Evolutionary conservation across 1,139 yeast species (phyloP), one percentile per base, ranked within the genome.

Genomic region (Yamadazyma trypodendri): DNA sequence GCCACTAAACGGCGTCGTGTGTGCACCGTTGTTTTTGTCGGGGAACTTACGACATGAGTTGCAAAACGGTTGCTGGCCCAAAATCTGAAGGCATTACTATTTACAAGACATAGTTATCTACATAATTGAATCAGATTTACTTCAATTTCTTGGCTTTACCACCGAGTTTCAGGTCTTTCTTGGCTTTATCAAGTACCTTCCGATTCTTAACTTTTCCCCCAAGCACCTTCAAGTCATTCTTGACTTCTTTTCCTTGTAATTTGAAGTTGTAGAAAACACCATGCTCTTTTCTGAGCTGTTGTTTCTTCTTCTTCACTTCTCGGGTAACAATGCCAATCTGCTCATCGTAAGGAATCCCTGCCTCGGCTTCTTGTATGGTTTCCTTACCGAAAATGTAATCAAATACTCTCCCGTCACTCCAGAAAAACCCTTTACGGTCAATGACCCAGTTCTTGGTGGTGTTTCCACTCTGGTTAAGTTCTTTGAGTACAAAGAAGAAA

Each of bases 341-440:
- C 45, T 67, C 72, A 50, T 84, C 90, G 50, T 83, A 81, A 3
- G 85, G 79, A 40, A 82, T 68, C 0, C 92, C 92, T 32, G 78
- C 80, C 57, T 85, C 92, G 3, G 94, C 89, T 41, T 76, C 84
- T 15, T 81, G 84, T 16, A 86, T 56, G 1, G 86, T 63, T 55
- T 86, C 95, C 51, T 84, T 82, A 23, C 95, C 94, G 52, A 87
- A 84, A 21, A 87, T 54, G 39, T 79, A 77, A 59, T 87, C 96
- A 61, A 82, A 84, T 2, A 87, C 84, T 42, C 95, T 70, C 6
- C 95, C 96, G 57, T 87, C 95, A 24, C 92, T 88, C 95, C 95
- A 87, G 63, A 85, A 87, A 70, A 67, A 85, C 13, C 95, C 95
- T 52, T 80, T 82, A 47, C 96, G 70, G 56, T 87, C 95, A 16